Evolutionary conservation across 345 rosid species (phyloP), one percentile per base, ranked within the genome.

Genomic region (Erysimum cheiranthoides): DNA sequence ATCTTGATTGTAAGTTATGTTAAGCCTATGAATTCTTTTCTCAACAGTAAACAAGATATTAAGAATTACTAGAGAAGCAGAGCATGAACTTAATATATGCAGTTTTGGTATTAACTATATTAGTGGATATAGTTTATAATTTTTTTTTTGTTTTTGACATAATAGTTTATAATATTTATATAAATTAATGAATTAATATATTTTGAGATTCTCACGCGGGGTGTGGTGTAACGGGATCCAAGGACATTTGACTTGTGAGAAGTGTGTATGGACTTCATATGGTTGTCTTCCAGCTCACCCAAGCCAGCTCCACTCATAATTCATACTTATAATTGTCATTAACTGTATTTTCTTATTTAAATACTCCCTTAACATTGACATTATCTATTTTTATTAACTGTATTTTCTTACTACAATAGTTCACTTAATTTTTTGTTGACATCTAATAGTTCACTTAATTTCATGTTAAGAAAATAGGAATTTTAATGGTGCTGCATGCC

Each of bases 241-340:
- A 76, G 74, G 50, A 76, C 64, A 69, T 36, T 76, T 76, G 79
- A 76, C 79, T 76, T 69, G 12, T 34, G 74, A 76, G 59, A 34
- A 69, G 58, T 69, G 74, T 25, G 34, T 16, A 69, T 61, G 40
- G 50, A 61, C 63, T 76, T 52, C 79, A 61, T 54, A 30, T 52
- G 32, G 74, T 42, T 76, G 74, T 76, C 70, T 61, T 61, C 69
- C 79, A 76, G 74, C 79, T 76, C 68, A 76, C 35, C 45, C 68
- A 66, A 61, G 71, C 75, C 76, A 77, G 71, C 80, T 70, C 52
- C 49, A 62, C 76, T 54, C 52, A 70, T 70, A 35, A 54, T 27
- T 54, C 71, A 53, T 53, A 62, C 65, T 63, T 61, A 70, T 70
- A 5, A 8, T 62, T 70, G 60, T 61, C 60, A 62, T 70, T 36